A percentile compares a stretch with the other conserved stretches of the same genome.
These are phyloP conservation scores for Carex arenaria DNA, from an alignment of 202 grass and related monocot genomes.

Conservation along the genomic window DNA sequence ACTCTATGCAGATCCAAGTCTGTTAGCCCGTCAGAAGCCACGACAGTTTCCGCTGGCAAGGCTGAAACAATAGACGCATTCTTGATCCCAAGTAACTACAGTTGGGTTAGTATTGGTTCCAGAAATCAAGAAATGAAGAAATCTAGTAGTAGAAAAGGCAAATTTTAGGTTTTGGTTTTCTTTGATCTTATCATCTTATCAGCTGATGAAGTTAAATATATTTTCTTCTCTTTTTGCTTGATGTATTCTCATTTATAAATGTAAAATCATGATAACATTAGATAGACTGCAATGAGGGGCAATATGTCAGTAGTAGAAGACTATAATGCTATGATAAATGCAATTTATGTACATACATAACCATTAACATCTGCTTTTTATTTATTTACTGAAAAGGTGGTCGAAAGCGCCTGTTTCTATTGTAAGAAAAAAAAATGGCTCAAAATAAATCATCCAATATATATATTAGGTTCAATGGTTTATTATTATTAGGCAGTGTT, in stretches of 20 bases:
- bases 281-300: background rate
- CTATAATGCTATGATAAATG: background rate
- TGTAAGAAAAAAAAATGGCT: too few relatives aligned
- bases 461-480: too few relatives aligned
- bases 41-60: constrained; percentile 10
- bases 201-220: background rate
- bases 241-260: constrained; percentile 14
- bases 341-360: background rate
- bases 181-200: background rate
- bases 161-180: constrained; percentile 24
- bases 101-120: constrained; percentile 63
- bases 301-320: background rate
- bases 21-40: constrained; percentile 52
- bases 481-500: too few relatives aligned
- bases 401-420: too few relatives aligned
- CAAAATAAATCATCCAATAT: too few relatives aligned
- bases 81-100: constrained; percentile 65
- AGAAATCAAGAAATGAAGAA: constrained; percentile 63
- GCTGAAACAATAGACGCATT: constrained; percentile 68
- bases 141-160: constrained; percentile 49
- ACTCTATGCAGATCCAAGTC: constrained; percentile 57
- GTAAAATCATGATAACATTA: background rate
- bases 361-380: background rate
- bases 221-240: background rate
- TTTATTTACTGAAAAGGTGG: too few relatives aligned